These are phyloP conservation scores for Paecilomyces sp. DNA, from an alignment of 2,329 filamentous ascomycete genomes.

Conservation along the genomic window DNA sequence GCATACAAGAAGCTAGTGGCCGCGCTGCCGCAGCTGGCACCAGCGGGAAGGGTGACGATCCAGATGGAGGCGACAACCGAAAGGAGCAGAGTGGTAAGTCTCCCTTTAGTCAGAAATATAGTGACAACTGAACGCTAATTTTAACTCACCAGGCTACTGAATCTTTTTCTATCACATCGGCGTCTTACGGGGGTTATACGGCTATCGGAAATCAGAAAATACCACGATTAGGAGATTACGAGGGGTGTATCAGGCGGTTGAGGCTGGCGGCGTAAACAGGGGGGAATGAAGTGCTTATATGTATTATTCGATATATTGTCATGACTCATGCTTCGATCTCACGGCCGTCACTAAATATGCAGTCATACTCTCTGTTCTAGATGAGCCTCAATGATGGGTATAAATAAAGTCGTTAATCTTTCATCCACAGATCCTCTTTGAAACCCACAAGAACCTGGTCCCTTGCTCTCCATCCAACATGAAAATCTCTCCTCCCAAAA, in stretches of 20 bases:
- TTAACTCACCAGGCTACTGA: not conserved
- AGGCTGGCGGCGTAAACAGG: not conserved
- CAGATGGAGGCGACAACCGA: conserved; percentile 26
- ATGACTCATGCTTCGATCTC: not conserved
- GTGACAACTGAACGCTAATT: not conserved
- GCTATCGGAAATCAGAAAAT: not conserved
- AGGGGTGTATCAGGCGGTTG: not conserved
- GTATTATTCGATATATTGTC: not conserved
- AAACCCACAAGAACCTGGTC: too few relatives aligned
- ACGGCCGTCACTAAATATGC: not conserved
- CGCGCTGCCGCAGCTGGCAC: conserved; percentile 36
- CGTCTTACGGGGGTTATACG: not conserved
- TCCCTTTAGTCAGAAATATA: not conserved
- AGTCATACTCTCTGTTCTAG: not conserved
- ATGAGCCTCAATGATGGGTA: not conserved
- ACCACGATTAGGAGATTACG: not conserved
- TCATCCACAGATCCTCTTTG: too few relatives aligned
- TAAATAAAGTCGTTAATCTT: not conserved
- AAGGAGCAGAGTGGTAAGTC: conserved; percentile 42
- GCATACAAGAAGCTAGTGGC: conserved; percentile 56
- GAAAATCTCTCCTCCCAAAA: too few relatives aligned
- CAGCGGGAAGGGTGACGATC: conserved; percentile 13
- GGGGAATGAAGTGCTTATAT: not conserved
- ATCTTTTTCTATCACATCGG: not conserved
- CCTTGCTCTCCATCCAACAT: too few relatives aligned